Base-by-base conservation (phyloP, 2,329 filamentous ascomycete genomes). In the Stagonosporopsis chrysanthemi region DNA sequence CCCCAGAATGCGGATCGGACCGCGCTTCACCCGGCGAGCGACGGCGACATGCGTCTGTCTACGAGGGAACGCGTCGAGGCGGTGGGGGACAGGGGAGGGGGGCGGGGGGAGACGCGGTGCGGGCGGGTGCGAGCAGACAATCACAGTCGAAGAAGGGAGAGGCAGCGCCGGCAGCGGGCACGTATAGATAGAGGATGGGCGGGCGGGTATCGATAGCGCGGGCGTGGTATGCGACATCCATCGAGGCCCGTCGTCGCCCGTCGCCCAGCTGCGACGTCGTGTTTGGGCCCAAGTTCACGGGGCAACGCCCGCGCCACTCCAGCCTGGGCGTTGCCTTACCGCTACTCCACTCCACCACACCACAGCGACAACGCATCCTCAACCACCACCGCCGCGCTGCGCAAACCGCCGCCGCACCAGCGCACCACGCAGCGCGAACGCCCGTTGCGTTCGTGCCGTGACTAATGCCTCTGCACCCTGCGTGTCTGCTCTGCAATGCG, bases 41-140 rank as follows among this genome's bases (percentile, higher is more conserved):
- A 45, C 45, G 50, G 49, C 55, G 50, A 58, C 55, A 58, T 58
- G 55, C 55, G 55, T 48, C 35, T 52, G 40, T 58, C 44, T 50
- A 43, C 45, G 42, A 45, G 55, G 33, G 49, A 49, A 48, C 53
- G 53, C 47, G 53, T 46, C n/a, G n/a, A n/a, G n/a, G n/a, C n/a
- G n/a, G n/a, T n/a, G n/a, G n/a, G n/a, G n/a, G n/a, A n/a, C n/a
- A n/a, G n/a, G n/a, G n/a, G n/a, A n/a, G n/a, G n/a, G n/a, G 28
- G 33, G 39, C 23, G 24, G 2, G 22, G 19, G 15, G 39, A 44
- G 38, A 31, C 14, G 49, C 33, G 33, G n/a, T n/a, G 22, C 14
- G 44, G 48, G 55, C 55, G 49, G 12, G 26, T n/a, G 14, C 6
- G 39, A 38, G 28, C 12, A 33, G 12, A 19, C 19, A 35, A 12